Base-by-base conservation (phyloP, 108 stramenopile genomes). In the Bacterosira constricta region DNA sequence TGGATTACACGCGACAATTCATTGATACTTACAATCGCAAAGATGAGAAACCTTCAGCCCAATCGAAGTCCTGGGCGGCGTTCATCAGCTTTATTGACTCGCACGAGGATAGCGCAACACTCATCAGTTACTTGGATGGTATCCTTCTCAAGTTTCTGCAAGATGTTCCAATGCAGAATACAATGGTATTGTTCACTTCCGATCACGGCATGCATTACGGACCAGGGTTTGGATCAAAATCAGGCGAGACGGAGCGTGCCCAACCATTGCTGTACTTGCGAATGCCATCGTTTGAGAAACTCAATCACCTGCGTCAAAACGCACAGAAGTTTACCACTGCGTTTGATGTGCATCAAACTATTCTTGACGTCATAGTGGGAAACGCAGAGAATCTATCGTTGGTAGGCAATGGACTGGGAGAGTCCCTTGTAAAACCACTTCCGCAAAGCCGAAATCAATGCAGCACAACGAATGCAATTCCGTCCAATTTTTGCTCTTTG, bases 171-270 rank as follows among this genome's bases (percentile, higher is more conserved):
- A n/a, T 51, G 6, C 44, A 80, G 6, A 65, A 81, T 58, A 81
- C 85, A 34, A 37, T 81, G 23, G 32, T 86, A 34, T 17, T 83
- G 3, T 27, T 86, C 25, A 35, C 61, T 11, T 86, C 85, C 1
- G 85, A 86, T 66, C 85, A 86, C 38, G 85, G 85, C 11, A 75
- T 86, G 35, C 85, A 86, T 42, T 86, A 86, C 34, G 85, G 85
- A 1, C 71, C 80, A 17, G 70, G 63, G 41, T 76, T 83, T 41
- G 60, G 63, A 35, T 73, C 70, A 1, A 42, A 32, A 31, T 17
- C 66, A 20, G 85, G 79, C n/a, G 35, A 54, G 20, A 53, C 39
- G 34, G 83, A 86, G 63, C 63, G 79, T 21, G 76, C 75, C 4
- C 21, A 71, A 27, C 85, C 85, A 10, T 42, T 83, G 0, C 53